Base-by-base conservation (phyloP, 1,284 basidiomycete species). In the Cryptococcus depauperatus region DNA sequence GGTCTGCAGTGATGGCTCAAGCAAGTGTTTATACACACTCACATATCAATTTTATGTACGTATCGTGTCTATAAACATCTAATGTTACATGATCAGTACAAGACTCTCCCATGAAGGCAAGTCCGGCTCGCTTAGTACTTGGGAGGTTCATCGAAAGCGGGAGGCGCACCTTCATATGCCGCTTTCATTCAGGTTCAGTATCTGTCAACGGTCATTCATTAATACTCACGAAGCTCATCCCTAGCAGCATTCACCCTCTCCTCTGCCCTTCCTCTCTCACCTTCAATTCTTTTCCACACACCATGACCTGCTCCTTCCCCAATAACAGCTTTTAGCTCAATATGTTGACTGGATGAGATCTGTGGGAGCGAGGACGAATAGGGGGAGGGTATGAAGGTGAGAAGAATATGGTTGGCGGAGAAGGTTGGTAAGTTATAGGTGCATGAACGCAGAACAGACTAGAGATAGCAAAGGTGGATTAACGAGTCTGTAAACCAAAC, bases 201-300 rank as follows among this genome's bases (percentile, higher is more conserved):
- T 3, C 13, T 22, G 14, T 6, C 18, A 21, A 21, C 5, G 3
- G 11, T 14, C 10, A 9, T 14, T 19, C 18, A 22, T 6, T 39
- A 4, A 18, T 29, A 63, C 66, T 62, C 50, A 67, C 66, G 66
- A 43, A 68, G 44, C 13, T 44, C 35, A 13, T 52, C 59, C 21
- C 51, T 48, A n/a, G n/a, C n/a, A 39, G 44, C 37, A n/a, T 46
- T 45, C 42, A 44, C 27, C 11, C 50, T 48, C 48, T 59, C 56
- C 18, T 50, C 49, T 25, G 48, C 55, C 14, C 50, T 45, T 22
- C 28, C 53, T 21, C 64, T 49, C 51, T 66, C 61, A 39, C 57
- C 62, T 47, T 69, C 66, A 16, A 68, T 62, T 7, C 57, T 50
- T 54, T 69, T 69, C 58, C 59, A 69, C 4, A 66, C 41, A 14